phyloP scores from a whole-genome alignment of 78 protist genomes.

The Chrysochromulina tobinii region DNA sequence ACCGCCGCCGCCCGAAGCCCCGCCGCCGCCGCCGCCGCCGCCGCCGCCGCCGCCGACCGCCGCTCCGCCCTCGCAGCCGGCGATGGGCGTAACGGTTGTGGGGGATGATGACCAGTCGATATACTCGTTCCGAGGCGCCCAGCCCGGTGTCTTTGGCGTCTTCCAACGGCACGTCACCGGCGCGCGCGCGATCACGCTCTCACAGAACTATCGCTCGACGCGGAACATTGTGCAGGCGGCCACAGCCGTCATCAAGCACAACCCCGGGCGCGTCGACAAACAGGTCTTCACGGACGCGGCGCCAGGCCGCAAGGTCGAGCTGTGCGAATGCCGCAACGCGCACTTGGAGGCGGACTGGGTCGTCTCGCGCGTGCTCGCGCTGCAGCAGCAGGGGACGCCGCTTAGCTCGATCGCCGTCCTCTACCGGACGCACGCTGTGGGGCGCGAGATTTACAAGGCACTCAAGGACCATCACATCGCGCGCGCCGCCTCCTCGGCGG shows the following conservation, averaged over 20 bases:
- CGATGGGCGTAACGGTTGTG: background rate
- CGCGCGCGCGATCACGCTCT: background rate
- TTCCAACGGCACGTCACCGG: background rate
- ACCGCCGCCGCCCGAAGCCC: too few relatives aligned
- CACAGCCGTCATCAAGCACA: background rate
- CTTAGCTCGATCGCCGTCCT: background rate
- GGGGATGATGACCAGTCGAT: constrained; percentile 10
- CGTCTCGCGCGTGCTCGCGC: background rate
- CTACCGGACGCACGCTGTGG: background rate
- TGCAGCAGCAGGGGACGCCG: background rate
- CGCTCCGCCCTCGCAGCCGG: too few relatives aligned
- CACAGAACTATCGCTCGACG: background rate
- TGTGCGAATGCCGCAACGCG: background rate
- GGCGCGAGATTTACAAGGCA: background rate
- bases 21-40: too few relatives aligned
- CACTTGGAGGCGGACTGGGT: background rate
- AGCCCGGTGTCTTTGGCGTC: background rate
- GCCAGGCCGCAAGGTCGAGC: background rate
- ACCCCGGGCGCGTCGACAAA: background rate
- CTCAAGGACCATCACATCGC: background rate
- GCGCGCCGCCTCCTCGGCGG: background rate
- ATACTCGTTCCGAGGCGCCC: background rate
- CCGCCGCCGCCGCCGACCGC: too few relatives aligned
- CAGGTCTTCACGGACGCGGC: background rate
- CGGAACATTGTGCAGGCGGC: background rate